A percentile compares a stretch with the other conserved stretches of the same genome.
Evolutionary conservation across 805 yeast species (phyloP).

Genomic region (Ogataea paradorogensis): DNA sequence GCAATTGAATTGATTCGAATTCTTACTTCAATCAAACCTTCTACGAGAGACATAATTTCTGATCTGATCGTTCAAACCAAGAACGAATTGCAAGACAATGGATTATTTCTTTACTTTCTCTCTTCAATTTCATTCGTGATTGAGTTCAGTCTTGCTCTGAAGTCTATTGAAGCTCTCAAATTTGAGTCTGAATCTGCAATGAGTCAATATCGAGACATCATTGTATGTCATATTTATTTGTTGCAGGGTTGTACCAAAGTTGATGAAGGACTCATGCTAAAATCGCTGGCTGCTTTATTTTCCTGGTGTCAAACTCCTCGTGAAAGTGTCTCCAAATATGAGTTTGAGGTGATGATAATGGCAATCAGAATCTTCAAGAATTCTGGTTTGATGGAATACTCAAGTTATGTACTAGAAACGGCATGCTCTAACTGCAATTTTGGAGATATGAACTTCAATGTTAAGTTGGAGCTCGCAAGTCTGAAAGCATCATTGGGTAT

Average conservation of each 20-base stretch:
- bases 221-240: constrained; percentile 24
- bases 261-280: constrained; percentile 10
- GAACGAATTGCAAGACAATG: constrained; percentile 26
- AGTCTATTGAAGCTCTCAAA: constrained; percentile 14
- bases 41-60: constrained; percentile 25
- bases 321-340: constrained; percentile 24
- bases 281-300: constrained; percentile 8
- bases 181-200: constrained; percentile 18
- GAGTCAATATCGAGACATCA: constrained; percentile 12
- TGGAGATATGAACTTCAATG: constrained; percentile 2
- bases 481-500: constrained; percentile 9
- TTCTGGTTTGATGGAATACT: constrained; percentile 17
- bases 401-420: constrained; percentile 13
- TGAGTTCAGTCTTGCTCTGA: constrained; percentile 26
- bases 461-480: constrained; percentile 5
- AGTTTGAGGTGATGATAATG: constrained; percentile 30
- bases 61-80: constrained; percentile 25
- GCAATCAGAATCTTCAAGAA: constrained; percentile 26
- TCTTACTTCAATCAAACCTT: constrained; percentile 22
- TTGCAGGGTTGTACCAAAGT: constrained; percentile 19
- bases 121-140: constrained; percentile 25
- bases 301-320: constrained; percentile 7
- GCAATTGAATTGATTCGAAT: constrained; percentile 21
- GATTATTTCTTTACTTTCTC: constrained; percentile 31
- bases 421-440: constrained; percentile 1